These are phyloP conservation scores for Microbotryum lychnidis-dioicae DNA, from an alignment of 1,284 basidiomycete species.

Conservation along the genomic window DNA sequence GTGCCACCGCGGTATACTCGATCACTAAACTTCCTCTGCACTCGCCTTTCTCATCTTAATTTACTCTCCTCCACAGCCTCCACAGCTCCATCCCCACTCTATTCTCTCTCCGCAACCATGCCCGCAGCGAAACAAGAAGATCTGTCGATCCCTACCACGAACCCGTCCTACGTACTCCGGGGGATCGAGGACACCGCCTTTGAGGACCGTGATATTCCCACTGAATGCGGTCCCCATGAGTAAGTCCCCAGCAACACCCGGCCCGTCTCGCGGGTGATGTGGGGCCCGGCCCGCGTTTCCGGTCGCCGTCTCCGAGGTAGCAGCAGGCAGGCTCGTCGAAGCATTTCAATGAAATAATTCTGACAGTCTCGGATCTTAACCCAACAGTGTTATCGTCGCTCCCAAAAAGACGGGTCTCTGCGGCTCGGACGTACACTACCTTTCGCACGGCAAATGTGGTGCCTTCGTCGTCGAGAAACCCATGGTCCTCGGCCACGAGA, in stretches of 20 bases:
- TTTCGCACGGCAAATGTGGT: slow-evolving; percentile 63
- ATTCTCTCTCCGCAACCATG: background rate
- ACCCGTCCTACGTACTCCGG: slow-evolving; percentile 69
- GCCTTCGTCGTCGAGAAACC: slow-evolving; percentile 33
- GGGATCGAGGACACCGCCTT: slow-evolving; percentile 63
- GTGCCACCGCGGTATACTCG: too few species aligned
- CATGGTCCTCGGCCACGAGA: slow-evolving; percentile 53
- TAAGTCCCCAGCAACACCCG: background rate
- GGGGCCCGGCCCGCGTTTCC: background rate
- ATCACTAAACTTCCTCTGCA: background rate
- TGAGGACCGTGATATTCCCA: slow-evolving; percentile 69
- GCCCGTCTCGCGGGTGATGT: background rate
- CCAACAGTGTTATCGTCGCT: slow-evolving; percentile 60
- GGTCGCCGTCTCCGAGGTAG: too few species aligned
- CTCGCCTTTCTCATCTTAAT: background rate
- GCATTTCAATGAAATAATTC: background rate
- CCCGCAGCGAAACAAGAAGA: background rate
- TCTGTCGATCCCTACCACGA: slow-evolving; percentile 36
- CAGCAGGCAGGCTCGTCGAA: too few species aligned
- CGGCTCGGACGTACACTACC: slow-evolving; percentile 78
- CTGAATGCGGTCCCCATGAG: slow-evolving; percentile 24
- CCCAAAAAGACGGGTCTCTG: slow-evolving; percentile 91
- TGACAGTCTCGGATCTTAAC: too few species aligned
- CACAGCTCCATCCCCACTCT: too few species aligned
- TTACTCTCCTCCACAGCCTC: background rate